Evolutionary conservation across 2,329 filamentous ascomycete species (phyloP).

Genomic region (Aureobasidium sp.): DNA sequence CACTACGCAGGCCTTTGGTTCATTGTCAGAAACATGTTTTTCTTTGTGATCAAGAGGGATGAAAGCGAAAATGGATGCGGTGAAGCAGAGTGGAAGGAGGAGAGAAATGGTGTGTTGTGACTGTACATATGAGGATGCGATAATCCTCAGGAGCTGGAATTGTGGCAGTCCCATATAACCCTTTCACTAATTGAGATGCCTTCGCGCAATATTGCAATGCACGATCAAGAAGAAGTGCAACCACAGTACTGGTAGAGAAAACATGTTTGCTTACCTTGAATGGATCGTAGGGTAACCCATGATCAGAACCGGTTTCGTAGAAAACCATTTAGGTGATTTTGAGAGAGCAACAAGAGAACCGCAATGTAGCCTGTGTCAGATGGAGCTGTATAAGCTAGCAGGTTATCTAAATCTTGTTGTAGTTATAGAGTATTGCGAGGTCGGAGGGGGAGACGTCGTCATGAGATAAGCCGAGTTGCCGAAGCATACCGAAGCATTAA

Average conservation of each 20-base stretch:
- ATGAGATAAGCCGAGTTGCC: background rate
- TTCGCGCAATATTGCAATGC: background rate
- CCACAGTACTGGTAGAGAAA: background rate
- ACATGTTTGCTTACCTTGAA: conserved; percentile 39
- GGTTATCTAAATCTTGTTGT: conserved; percentile 16
- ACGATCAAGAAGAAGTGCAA: background rate
- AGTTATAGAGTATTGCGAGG: background rate
- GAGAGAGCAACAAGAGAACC: background rate
- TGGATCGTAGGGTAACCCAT: conserved; percentile 45
- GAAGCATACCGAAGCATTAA: background rate
- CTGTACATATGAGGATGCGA: no score
- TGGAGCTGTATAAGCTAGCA: no score
- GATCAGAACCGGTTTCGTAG: conserved; percentile 44
- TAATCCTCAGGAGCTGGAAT: no score
- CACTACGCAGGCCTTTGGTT: conserved; percentile 46
- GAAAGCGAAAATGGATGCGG: no score
- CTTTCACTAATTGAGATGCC: no score
- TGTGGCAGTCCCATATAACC: no score
- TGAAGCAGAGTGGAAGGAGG: no score
- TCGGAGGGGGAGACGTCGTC: no score
- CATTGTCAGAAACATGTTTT: background rate
- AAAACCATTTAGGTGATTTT: no score
- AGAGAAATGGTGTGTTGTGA: no score
- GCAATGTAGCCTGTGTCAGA: no score
- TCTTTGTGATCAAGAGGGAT: background rate